Evolutionary conservation across 2,329 filamentous ascomycete genomes (phyloP).

Genomic region (Nemania sp.): DNA sequence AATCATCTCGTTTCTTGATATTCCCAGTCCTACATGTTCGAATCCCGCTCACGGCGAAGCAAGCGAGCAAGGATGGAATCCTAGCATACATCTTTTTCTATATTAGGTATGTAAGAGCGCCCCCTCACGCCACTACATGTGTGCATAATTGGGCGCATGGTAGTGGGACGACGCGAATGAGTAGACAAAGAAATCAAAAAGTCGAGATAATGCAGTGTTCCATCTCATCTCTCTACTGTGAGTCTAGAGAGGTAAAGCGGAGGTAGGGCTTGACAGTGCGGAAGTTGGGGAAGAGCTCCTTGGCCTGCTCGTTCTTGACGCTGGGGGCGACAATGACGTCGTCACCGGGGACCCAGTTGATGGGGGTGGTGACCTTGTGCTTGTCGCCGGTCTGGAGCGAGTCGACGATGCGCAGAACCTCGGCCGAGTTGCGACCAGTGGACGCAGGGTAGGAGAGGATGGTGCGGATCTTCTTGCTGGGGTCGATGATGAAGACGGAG

Average conservation of each 20-base stretch:
- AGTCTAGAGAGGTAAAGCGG: constrained; percentile 70
- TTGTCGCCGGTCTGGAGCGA: constrained; percentile 83
- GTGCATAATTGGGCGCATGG: neutral
- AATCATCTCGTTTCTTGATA: constrained; percentile 7
- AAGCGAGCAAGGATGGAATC: neutral
- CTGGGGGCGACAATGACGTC: constrained; percentile 90
- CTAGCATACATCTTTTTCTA: constrained; percentile 4
- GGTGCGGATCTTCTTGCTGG: constrained; percentile 88
- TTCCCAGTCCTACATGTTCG: constrained; percentile 5
- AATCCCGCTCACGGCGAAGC: neutral
- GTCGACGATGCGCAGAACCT: constrained; percentile 79
- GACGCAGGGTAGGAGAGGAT: constrained; percentile 92
- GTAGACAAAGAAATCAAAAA: constrained; percentile 35
- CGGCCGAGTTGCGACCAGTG: constrained; percentile 80
- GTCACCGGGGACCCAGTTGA: constrained; percentile 87
- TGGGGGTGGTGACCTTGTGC: constrained; percentile 84
- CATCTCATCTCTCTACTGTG: constrained; percentile 48
- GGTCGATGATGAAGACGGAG: constrained; percentile 93
- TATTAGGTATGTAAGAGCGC: neutral
- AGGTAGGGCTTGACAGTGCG: constrained; percentile 73
- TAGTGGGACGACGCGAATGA: constrained; percentile 31
- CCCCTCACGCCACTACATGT: neutral
- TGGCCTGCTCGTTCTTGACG: constrained; percentile 82
- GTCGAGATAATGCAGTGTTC: neutral
- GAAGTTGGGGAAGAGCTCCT: constrained; percentile 82